phyloP scores from a whole-genome alignment of 2,329 filamentous ascomycete species.

The Zasmidium citrigriseum region DNA sequence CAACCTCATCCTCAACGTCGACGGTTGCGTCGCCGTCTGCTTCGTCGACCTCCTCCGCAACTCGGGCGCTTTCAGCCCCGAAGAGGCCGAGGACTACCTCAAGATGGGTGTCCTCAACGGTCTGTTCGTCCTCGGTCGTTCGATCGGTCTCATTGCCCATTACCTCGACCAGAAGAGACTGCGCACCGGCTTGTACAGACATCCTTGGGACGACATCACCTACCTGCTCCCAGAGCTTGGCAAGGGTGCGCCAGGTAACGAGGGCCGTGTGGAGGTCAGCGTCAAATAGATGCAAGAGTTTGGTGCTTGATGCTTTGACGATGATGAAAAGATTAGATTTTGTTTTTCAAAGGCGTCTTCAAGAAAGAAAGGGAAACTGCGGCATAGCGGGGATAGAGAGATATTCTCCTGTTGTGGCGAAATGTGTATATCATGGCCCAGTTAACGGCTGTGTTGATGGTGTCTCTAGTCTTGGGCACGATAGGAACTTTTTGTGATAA shows the following conservation, averaged over 20 bases:
- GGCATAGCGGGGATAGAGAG: background rate
- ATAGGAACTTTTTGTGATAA: background rate
- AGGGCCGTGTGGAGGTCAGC: slow-evolving; percentile 88
- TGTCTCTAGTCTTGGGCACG: background rate
- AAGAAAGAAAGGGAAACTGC: background rate
- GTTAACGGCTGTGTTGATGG: background rate
- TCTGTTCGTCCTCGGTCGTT: slow-evolving; percentile 95
- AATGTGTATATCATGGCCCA: background rate
- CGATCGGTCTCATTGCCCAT: slow-evolving; percentile 98
- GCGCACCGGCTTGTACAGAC: slow-evolving; percentile 96
- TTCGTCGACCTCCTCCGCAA: slow-evolving; percentile 97
- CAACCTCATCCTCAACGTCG: slow-evolving; percentile 99
- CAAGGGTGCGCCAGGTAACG: slow-evolving; percentile 69
- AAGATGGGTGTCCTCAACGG: slow-evolving; percentile 99
- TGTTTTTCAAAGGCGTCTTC: background rate
- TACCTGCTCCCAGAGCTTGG: slow-evolving; percentile 84
- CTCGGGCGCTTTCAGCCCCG: slow-evolving; percentile 91
- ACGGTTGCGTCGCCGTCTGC: slow-evolving; percentile 97
- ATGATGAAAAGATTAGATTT: background rate
- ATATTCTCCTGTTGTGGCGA: background rate
- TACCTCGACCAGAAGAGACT: slow-evolving; percentile 99
- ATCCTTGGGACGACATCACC: slow-evolving; percentile 97
- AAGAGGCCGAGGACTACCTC: slow-evolving; percentile 99
- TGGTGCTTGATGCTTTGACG: background rate
- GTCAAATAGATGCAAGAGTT: slow-evolving; percentile 41